Evolutionary conservation across 768 basidiomycete species (phyloP).

Genomic region (Butyriboletus loyo): DNA sequence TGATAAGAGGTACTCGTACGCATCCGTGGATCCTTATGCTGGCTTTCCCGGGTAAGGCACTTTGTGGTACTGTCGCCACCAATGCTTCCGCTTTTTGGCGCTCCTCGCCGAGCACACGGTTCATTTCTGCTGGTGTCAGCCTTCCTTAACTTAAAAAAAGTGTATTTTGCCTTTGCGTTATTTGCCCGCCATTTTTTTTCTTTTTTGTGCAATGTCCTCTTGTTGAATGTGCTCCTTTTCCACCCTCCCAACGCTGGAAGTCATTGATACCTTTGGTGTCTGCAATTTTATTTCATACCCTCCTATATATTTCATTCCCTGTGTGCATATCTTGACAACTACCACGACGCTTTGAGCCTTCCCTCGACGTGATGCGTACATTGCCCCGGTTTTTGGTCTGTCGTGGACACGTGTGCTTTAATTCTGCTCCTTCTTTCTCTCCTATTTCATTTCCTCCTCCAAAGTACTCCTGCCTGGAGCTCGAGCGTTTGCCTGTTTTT

Average conservation of each 20-base stretch:
- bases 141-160: constrained; percentile 10
- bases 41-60: constrained; percentile 9
- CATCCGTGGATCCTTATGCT: constrained; percentile 25
- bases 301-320: background rate
- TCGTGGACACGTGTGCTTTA: background rate
- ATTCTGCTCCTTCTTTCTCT: background rate
- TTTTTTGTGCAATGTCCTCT: constrained; percentile 4
- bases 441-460: background rate
- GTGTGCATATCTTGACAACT: background rate
- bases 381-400: background rate
- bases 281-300: constrained; percentile 17
- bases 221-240: background rate
- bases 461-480: constrained; percentile 17
- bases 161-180: constrained; percentile 12
- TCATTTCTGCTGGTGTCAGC: background rate
- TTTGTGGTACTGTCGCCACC: background rate
- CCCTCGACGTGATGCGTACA: background rate
- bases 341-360: background rate
- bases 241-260: constrained; percentile 4
- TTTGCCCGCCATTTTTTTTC: background rate
- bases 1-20: constrained; percentile 27
- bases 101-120: background rate
- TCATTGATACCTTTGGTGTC: constrained; percentile 22
- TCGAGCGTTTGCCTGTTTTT: constrained; percentile 17
- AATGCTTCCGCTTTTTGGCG: background rate